Evolutionary conservation across 2,329 filamentous ascomycete species (phyloP).

Genomic region (Colletotrichum echinochloae): DNA sequence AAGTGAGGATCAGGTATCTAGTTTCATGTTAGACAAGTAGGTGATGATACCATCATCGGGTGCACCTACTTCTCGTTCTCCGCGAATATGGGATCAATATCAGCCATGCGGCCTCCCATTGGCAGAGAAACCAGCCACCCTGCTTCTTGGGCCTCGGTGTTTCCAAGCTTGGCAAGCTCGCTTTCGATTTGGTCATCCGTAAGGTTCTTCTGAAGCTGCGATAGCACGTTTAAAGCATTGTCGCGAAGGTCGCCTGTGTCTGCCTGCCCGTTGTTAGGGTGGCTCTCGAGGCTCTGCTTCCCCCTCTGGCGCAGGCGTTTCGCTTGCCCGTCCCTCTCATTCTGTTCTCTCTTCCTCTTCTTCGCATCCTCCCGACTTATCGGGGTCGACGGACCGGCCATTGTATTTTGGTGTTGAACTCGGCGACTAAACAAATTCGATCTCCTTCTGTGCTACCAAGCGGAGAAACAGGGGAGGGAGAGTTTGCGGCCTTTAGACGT

Average conservation of each 20-base stretch:
- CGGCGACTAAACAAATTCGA: not conserved
- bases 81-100: conserved; percentile 73
- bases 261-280: conserved; percentile 19
- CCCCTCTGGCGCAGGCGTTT: conserved; percentile 51
- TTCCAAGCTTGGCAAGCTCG: conserved; percentile 30
- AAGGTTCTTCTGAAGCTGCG: conserved; percentile 33
- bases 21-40: conserved; percentile 44
- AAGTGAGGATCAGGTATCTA: conserved; percentile 81
- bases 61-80: conserved; percentile 68
- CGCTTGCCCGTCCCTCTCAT: conserved; percentile 55
- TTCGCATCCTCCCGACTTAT: conserved; percentile 53
- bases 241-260: conserved; percentile 37
- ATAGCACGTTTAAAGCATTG: conserved; percentile 39
- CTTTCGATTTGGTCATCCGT: conserved; percentile 35
- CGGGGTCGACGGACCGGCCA: conserved; percentile 51
- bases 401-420: conserved; percentile 42
- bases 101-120: conserved; percentile 73
- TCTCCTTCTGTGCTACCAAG: not conserved
- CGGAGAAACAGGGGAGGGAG: not conserved
- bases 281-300: conserved; percentile 43
- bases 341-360: conserved; percentile 61
- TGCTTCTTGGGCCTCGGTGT: conserved; percentile 40
- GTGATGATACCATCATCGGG: conserved; percentile 23
- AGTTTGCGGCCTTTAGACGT: conserved; percentile 15
- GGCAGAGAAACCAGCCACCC: conserved; percentile 73